Percentiles rank a stretch among this genome's conserved stretches.
phyloP scores from a whole-genome alignment of 2,329 filamentous ascomycete species.

The Sclerotinia glacialis region DNA sequence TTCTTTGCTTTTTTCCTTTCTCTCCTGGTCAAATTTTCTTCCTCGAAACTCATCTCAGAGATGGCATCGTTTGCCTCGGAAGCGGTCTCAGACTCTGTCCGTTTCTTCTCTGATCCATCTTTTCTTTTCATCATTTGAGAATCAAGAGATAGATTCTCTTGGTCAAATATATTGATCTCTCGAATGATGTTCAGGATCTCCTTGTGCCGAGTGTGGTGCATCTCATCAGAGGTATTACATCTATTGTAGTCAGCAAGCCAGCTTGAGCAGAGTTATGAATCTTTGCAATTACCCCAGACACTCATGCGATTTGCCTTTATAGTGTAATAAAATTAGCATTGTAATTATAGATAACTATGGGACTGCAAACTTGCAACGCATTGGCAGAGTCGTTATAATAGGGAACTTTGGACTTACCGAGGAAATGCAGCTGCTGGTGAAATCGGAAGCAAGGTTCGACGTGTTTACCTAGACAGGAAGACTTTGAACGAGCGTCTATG shows the following conservation, averaged over 20 bases:
- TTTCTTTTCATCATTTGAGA: conserved; percentile 17
- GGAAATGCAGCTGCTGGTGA: conserved; percentile 39
- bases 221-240: conserved; percentile 37
- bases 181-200: conserved; percentile 36
- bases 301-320: conserved; percentile 36
- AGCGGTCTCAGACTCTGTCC: conserved; percentile 7
- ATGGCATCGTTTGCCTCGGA: conserved; percentile 26
- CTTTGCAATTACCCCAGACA: conserved; percentile 34
- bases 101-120: background rate
- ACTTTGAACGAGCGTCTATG: conserved; percentile 36
- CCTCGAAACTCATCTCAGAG: conserved; percentile 26
- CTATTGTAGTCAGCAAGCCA: conserved; percentile 27
- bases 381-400: background rate
- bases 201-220: conserved; percentile 38
- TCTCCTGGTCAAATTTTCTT: conserved; percentile 28
- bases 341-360: background rate
- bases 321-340: background rate
- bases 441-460: conserved; percentile 40
- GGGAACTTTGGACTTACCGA: conserved; percentile 31
- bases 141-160: background rate
- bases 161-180: conserved; percentile 32
- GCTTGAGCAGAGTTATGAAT: background rate
- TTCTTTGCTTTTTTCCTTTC: conserved; percentile 36
- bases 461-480: conserved; percentile 38
- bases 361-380: background rate